Evolutionary conservation across 129 eudicot genomes (phyloP).

Genomic region (Deinandra increscens): DNA sequence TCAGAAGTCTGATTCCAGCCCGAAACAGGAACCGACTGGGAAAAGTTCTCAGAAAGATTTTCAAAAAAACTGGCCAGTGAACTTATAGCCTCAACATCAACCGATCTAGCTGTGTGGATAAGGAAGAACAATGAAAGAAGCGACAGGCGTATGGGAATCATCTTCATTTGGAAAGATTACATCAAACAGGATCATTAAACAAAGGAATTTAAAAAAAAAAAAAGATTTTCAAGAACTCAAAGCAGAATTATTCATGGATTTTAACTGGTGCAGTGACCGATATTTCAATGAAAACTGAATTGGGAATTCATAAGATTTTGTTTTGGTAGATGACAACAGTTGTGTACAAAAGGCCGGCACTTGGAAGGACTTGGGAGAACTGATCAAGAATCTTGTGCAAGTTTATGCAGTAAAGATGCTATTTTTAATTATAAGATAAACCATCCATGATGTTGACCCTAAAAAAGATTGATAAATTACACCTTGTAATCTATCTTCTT

Average conservation of each 20-base stretch:
- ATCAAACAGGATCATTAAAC: conserved; percentile 16
- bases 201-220: neutral
- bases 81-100: conserved; percentile 30
- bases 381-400: conserved; percentile 34
- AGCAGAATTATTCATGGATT: neutral
- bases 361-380: conserved; percentile 13
- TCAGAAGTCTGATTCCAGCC: conserved; percentile 62
- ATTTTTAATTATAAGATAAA: conserved; percentile 12
- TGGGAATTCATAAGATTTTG: conserved; percentile 19
- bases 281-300: conserved; percentile 28
- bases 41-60: conserved; percentile 38
- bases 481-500: conserved; percentile 29
- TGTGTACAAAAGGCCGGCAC: conserved; percentile 41
- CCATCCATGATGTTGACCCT: conserved; percentile 25
- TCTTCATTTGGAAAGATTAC: conserved; percentile 40
- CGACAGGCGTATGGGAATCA: conserved; percentile 30
- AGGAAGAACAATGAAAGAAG: conserved; percentile 35
- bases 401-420: conserved; percentile 38
- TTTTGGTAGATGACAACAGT: conserved; percentile 26
- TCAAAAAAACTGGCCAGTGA: conserved; percentile 40
- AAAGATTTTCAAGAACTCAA: conserved; percentile 9
- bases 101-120: conserved; percentile 29
- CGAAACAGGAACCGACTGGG: conserved; percentile 28
- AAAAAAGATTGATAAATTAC: conserved; percentile 2
- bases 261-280: conserved; percentile 26